Percentiles rank a stretch among this genome's conserved stretches.
phyloP scores from a whole-genome alignment of 129 eudicot species.

The Dittrichia graveolens region DNA sequence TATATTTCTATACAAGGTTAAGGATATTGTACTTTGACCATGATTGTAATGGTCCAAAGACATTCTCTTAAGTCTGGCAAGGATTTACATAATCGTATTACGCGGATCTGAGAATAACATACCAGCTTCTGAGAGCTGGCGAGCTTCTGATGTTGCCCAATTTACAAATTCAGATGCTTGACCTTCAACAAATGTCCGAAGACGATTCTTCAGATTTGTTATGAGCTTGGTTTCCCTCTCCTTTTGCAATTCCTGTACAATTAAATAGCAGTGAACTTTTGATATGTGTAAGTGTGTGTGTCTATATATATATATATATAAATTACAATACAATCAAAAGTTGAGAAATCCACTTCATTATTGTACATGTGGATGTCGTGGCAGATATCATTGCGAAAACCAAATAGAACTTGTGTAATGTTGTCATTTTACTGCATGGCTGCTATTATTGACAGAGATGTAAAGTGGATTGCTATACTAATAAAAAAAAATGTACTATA shows the following conservation, averaged over 20 bases:
- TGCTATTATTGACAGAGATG: no score
- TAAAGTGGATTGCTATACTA: no score
- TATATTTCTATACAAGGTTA: not conserved
- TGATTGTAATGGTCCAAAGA: not conserved
- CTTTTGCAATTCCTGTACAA: conserved; percentile 56
- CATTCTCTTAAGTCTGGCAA: not conserved
- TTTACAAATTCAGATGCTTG: conserved; percentile 57
- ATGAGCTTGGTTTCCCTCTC: conserved; percentile 83
- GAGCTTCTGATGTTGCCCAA: conserved; percentile 83
- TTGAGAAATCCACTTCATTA: no score
- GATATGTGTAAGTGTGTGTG: not conserved
- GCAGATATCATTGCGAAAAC: no score
- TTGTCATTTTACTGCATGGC: no score
- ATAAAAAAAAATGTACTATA: not conserved
- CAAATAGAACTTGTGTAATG: no score
- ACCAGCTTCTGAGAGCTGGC: conserved; percentile 82
- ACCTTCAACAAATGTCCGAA: conserved; percentile 72
- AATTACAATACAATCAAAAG: no score
- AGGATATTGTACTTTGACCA: not conserved
- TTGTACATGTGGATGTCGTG: no score
- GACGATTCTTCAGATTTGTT: conserved; percentile 59
- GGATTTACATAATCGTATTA: no score
- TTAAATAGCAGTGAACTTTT: not conserved
- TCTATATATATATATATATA: no score
- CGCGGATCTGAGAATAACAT: conserved; percentile 22